Conservation (phyloP, 2,329 filamentous ascomycete genomes). For the Delphinella strobiligena region DNA sequence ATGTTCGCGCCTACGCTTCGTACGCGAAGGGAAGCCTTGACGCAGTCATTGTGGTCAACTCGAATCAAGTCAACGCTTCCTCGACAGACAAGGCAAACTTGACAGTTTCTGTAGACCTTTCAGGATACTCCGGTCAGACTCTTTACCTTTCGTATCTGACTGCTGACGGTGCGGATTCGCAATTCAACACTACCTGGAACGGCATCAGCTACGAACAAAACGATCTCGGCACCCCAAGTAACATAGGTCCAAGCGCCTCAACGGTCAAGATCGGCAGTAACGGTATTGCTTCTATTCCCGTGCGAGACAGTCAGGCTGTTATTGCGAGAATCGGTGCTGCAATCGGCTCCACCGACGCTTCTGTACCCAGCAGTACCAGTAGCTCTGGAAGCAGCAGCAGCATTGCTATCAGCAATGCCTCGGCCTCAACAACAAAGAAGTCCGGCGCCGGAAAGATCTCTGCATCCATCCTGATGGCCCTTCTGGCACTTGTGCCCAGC, state of each 20-base stretch:
- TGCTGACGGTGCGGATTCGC: conserved; percentile 32
- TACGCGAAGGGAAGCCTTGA: conserved; percentile 32
- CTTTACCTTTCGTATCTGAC: conserved; percentile 38
- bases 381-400: not conserved
- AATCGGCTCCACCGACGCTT: conserved; percentile 16
- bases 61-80: conserved; percentile 30
- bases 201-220: conserved; percentile 33
- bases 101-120: conserved; percentile 30
- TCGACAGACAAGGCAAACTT: conserved; percentile 25
- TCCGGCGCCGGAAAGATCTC: conserved; percentile 2
- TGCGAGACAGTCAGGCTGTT: conserved; percentile 35
- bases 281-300: conserved; percentile 22
- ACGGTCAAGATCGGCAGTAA: conserved; percentile 22
- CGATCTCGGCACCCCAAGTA: conserved; percentile 26
- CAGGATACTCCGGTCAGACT: conserved; percentile 25
- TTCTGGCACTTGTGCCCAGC: conserved; percentile 1
- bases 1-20: conserved; percentile 30
- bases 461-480: conserved; percentile 1
- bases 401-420: not conserved
- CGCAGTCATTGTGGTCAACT: conserved; percentile 36
- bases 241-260: conserved; percentile 20
- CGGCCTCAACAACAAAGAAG: conserved; percentile 2
- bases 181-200: conserved; percentile 33
- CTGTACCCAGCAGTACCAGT: conserved; percentile 3
- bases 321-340: conserved; percentile 33